Conservation (phyloP, 371 early-diverging fungal species). For the Mucor circinelloides region DNA sequence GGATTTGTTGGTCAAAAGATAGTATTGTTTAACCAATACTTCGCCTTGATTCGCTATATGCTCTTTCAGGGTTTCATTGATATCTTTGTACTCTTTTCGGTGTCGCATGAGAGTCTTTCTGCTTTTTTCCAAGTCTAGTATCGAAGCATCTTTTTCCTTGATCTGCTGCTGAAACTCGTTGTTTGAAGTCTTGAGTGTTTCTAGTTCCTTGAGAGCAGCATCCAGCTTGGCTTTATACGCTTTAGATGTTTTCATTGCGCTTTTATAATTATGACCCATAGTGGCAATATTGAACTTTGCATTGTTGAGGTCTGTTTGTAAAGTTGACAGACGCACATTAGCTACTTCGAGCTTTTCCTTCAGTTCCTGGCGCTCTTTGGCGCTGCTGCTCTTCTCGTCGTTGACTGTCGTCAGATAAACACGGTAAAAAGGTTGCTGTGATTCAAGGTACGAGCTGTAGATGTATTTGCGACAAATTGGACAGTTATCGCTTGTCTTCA, state of each 20-base stretch:
- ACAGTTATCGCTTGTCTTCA: background rate
- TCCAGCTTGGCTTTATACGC: background rate
- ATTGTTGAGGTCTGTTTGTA: background rate
- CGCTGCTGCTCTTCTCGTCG: background rate
- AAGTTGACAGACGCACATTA: background rate
- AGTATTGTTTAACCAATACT: background rate
- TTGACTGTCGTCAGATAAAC: background rate
- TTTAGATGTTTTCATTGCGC: background rate
- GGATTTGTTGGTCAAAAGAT: background rate
- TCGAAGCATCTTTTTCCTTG: background rate
- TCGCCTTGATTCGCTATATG: background rate
- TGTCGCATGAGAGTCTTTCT: background rate
- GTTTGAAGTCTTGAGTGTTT: background rate
- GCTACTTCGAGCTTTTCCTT: background rate
- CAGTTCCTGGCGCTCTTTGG: background rate
- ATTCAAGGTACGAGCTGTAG: background rate
- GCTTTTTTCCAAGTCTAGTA: background rate
- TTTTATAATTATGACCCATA: background rate
- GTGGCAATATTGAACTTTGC: background rate
- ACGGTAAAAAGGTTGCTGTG: background rate
- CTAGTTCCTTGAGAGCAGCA: background rate
- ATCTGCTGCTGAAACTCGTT: background rate
- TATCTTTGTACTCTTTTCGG: background rate
- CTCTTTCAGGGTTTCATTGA: background rate
- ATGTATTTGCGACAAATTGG: background rate